Evolutionary conservation across 768 basidiomycete species (phyloP), one percentile per base, ranked within the genome.

Genomic region (Mycena leptocephala): DNA sequence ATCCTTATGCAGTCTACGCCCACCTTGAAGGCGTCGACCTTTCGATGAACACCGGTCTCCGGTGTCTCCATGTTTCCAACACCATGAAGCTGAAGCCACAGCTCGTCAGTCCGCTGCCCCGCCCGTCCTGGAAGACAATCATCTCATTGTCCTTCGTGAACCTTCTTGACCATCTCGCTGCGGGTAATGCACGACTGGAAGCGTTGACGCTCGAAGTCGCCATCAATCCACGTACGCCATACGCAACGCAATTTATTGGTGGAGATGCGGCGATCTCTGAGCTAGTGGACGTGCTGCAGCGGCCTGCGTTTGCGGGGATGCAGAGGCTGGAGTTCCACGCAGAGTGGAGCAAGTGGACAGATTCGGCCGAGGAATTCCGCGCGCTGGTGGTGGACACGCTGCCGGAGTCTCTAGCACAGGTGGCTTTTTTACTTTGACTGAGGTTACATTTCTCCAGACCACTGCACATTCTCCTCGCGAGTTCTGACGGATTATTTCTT

Each of bases 401-500:
- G 55, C 55, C 55, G 55, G 55, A 56, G 55, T 56, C 55, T 56
- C 55, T 56, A 56, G 55, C 55, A 56, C 55, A 56, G 55, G 55
- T 56, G 55, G 55, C 55, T 56, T 26, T 56, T 56, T 56, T 56
- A 56, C 55, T 56, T 56, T 56, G 55, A 56, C 55, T 56, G 55
- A 56, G 55, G 55, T 56, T 56, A 13, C 11, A 32, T 56, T 56
- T 30, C 55, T 28, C 55, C 55, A 56, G 55, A 37, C 56, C 35
- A 59, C 33, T 33, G 56, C 35, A 59, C 32, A 59, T 35, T 59
- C 32, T 59, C 56, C 56, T 59, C 56, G 56, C 56, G 33, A 35
- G 33, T 59, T 59, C 56, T n/a, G n/a, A 59, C 56, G 56, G 33
- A 59, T 59, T 59, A 59, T 59, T 59, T 59, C 56, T 59, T 59